phyloP scores from a whole-genome alignment of 306 rosid species.

The Potentilla sterilis region DNA sequence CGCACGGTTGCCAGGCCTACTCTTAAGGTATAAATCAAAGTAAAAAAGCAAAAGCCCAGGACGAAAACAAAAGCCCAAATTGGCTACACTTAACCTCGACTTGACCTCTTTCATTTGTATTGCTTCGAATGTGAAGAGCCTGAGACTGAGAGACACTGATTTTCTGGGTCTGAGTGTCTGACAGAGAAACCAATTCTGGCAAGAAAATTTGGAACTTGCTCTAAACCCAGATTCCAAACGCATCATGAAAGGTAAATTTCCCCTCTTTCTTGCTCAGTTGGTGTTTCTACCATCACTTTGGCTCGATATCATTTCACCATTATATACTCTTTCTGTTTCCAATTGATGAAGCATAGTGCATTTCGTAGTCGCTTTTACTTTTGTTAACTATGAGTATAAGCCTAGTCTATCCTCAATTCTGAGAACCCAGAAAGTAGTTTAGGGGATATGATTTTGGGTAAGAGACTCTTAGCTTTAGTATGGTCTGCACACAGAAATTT shows the following conservation, averaged over 20 bases:
- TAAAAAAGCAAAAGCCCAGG: neutral
- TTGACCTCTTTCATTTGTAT: too few species aligned
- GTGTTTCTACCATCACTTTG: neutral
- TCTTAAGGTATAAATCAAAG: too few species aligned
- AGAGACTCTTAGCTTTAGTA: constrained; percentile 21
- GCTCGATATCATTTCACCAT: neutral
- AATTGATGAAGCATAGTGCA: neutral
- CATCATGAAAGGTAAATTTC: constrained; percentile 5
- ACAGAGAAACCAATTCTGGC: neutral
- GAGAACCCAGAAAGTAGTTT: constrained; percentile 17
- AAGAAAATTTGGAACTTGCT: neutral
- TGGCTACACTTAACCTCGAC: neutral
- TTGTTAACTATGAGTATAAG: too few species aligned
- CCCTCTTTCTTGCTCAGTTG: neutral
- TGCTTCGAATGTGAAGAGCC: neutral
- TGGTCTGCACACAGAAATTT: constrained; percentile 25
- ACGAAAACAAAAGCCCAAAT: neutral
- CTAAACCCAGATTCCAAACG: neutral
- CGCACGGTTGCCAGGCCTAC: too few species aligned
- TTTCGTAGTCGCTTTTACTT: neutral
- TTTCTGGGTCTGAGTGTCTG: neutral
- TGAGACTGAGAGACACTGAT: too few species aligned
- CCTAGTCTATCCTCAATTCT: neutral
- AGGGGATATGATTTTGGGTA: neutral
- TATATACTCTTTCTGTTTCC: neutral